A percentile compares a stretch with the other conserved stretches of the same genome.
Conservation (phyloP, 257 asterid species). For the Solanum rostratum region DNA sequence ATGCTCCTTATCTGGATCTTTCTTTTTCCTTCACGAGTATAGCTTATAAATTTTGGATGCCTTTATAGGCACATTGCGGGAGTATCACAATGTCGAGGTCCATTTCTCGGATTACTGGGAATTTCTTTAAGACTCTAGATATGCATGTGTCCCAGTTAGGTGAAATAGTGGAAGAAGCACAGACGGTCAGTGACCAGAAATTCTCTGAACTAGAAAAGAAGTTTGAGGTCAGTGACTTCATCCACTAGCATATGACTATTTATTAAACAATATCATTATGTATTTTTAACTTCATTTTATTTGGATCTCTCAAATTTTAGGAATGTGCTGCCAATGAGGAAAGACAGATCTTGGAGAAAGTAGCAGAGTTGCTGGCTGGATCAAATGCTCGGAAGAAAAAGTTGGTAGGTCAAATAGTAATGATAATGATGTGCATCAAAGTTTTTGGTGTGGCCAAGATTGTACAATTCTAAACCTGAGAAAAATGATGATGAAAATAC, state of each 20-base stretch:
- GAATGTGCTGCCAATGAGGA: slow-evolving; percentile 93
- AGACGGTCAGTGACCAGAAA: slow-evolving; percentile 50
- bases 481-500: background rate
- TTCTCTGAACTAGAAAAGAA: slow-evolving; percentile 74
- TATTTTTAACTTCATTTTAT: background rate
- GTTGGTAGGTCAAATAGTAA: slow-evolving; percentile 35
- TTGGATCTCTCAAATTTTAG: slow-evolving; percentile 18
- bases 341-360: slow-evolving; percentile 75
- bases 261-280: background rate
- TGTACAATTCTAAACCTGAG: background rate
- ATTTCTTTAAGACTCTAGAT: slow-evolving; percentile 63
- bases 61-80: slow-evolving; percentile 74
- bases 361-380: slow-evolving; percentile 84
- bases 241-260: background rate
- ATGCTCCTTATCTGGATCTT: background rate
- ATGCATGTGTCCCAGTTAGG: slow-evolving; percentile 65
- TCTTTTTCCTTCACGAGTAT: background rate
- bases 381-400: slow-evolving; percentile 88
- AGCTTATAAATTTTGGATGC: background rate
- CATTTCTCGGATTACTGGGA: slow-evolving; percentile 51
- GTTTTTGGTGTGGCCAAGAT: background rate
- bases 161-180: slow-evolving; percentile 78
- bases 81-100: slow-evolving; percentile 68
- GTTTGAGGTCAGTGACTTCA: slow-evolving; percentile 59
- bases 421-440: background rate